Percentiles rank a stretch among this genome's conserved stretches.
phyloP scores from a whole-genome alignment of 306 rosid genomes.

The Prunus padus region DNA sequence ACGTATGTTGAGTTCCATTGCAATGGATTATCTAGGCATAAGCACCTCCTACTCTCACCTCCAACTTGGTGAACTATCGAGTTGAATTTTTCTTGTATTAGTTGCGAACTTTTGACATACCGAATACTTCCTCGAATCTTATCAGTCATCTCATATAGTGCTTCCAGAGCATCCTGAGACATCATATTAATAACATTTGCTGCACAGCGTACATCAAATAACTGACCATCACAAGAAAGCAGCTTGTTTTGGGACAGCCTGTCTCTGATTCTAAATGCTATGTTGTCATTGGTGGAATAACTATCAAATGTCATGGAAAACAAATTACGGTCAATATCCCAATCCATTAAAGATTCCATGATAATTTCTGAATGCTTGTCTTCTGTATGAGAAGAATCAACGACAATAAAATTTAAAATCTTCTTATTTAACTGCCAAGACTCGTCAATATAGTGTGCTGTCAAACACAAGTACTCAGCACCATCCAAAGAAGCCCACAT shows the following conservation, averaged over 20 bases:
- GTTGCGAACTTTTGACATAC: conserved; percentile 66
- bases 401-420: conserved; percentile 63
- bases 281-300: conserved; percentile 63
- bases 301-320: conserved; percentile 85
- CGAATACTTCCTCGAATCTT: conserved; percentile 69
- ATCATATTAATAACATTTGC: conserved; percentile 29
- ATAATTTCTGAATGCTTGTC: conserved; percentile 75
- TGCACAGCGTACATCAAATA: conserved; percentile 57
- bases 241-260: conserved; percentile 85
- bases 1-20: conserved; percentile 75
- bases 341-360: conserved; percentile 82
- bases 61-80: conserved; percentile 70
- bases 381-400: conserved; percentile 79
- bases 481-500: conserved; percentile 63
- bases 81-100: conserved; percentile 60
- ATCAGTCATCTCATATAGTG: conserved; percentile 45
- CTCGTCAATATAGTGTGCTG: conserved; percentile 85
- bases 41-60: conserved; percentile 51
- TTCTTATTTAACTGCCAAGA: conserved; percentile 85
- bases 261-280: conserved; percentile 59
- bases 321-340: conserved; percentile 96
- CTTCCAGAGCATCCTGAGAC: conserved; percentile 55
- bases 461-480: conserved; percentile 75
- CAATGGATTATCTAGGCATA: conserved; percentile 62
- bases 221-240: conserved; percentile 78